Evolutionary conservation across 2,329 filamentous ascomycete genomes (phyloP).

Genomic region (Fusarium pseudograminearum): DNA sequence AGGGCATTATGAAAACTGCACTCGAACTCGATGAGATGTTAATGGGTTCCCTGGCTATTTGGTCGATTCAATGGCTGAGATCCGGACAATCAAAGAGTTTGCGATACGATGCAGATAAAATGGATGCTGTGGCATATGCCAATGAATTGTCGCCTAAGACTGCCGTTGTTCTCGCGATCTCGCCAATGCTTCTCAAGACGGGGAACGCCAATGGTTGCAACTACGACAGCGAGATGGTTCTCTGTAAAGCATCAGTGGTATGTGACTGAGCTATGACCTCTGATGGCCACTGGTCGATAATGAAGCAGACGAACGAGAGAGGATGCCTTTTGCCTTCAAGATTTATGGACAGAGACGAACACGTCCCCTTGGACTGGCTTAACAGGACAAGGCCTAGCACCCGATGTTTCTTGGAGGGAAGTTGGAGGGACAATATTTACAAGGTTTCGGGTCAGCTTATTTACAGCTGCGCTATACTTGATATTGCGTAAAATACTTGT

Average conservation of each 20-base stretch:
- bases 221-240: not conserved
- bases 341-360: too few species aligned
- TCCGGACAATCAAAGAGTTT: not conserved
- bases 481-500: not conserved
- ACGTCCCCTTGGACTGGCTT: too few species aligned
- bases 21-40: conserved; percentile 7
- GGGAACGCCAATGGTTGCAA: conserved; percentile 16
- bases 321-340: too few species aligned
- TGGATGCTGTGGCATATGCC: not conserved
- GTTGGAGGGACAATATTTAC: too few species aligned
- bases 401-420: not conserved
- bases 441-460: too few species aligned
- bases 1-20: not conserved
- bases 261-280: not conserved
- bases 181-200: conserved; percentile 2
- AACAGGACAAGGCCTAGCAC: not conserved
- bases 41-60: not conserved
- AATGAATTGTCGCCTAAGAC: not conserved
- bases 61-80: not conserved
- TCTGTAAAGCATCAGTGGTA: conserved; percentile 4
- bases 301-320: not conserved
- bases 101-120: not conserved
- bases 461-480: not conserved
- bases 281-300: not conserved
- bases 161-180: not conserved